Evolutionary conservation across 2,329 filamentous ascomycete genomes (phyloP).

Genomic region (Dothistroma pini): DNA sequence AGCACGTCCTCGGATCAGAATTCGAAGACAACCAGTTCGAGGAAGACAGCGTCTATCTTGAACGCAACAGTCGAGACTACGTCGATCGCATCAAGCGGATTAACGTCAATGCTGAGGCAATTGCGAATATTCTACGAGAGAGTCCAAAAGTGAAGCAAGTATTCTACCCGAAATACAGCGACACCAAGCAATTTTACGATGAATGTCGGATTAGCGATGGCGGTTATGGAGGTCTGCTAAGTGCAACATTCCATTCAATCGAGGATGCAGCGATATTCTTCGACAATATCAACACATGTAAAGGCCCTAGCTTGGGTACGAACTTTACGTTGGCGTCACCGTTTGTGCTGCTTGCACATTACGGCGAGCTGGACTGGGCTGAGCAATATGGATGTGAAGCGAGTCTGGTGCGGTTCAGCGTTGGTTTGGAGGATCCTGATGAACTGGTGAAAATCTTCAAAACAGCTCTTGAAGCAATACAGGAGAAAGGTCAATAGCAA

Average conservation of each 20-base stretch:
- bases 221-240: slow-evolving; percentile 87
- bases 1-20: slow-evolving; percentile 58
- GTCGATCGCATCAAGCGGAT: slow-evolving; percentile 75
- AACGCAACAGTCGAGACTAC: slow-evolving; percentile 94
- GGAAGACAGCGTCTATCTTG: slow-evolving; percentile 91
- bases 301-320: slow-evolving; percentile 91
- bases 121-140: slow-evolving; percentile 66
- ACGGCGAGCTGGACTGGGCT: slow-evolving; percentile 88
- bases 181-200: slow-evolving; percentile 71
- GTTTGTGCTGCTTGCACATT: slow-evolving; percentile 89
- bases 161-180: slow-evolving; percentile 80
- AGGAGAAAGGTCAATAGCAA: background rate
- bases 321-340: slow-evolving; percentile 92
- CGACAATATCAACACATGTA: slow-evolving; percentile 80
- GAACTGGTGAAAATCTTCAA: slow-evolving; percentile 63
- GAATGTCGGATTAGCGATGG: slow-evolving; percentile 61
- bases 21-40: slow-evolving; percentile 93
- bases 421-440: slow-evolving; percentile 77
- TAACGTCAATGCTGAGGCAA: slow-evolving; percentile 78
- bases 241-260: slow-evolving; percentile 70
- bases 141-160: slow-evolving; percentile 68
- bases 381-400: slow-evolving; percentile 74
- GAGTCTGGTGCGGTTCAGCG: slow-evolving; percentile 78
- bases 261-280: slow-evolving; percentile 76
- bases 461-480: slow-evolving; percentile 62